phyloP scores from a whole-genome alignment of 2,329 filamentous ascomycete species.

The Fusarium poae region DNA sequence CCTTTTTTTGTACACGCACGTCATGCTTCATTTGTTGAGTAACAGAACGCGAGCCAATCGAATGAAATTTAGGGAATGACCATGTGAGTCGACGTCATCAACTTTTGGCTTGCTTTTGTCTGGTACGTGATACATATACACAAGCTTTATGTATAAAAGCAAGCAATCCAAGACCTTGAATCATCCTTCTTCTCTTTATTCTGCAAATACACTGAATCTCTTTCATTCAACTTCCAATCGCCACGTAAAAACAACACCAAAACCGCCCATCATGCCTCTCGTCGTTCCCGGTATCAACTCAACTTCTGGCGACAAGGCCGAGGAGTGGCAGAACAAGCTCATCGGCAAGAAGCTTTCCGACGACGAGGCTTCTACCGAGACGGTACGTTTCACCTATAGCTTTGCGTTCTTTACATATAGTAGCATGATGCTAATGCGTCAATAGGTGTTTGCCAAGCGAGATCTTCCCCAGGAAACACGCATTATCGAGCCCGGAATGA shows the following conservation, averaged over 20 bases:
- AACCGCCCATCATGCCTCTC: conserved; percentile 69
- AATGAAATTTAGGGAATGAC: conserved; percentile 20
- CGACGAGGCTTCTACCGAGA: conserved; percentile 62
- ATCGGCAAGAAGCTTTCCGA: conserved; percentile 72
- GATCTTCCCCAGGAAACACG: conserved; percentile 70
- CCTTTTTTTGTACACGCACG: conserved; percentile 19
- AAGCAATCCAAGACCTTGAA: background rate
- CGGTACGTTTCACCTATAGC: conserved; percentile 56
- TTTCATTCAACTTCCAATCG: background rate
- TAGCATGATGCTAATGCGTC: background rate
- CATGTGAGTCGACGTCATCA: conserved; percentile 50
- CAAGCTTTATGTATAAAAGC: conserved; percentile 34
- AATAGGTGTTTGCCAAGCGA: conserved; percentile 70
- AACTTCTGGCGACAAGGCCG: conserved; percentile 60
- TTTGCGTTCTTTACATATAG: background rate
- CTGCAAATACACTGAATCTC: background rate
- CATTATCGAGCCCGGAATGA: conserved; percentile 67
- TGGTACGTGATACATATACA: conserved; percentile 11
- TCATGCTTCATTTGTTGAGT: conserved; percentile 33
- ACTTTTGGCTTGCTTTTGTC: conserved; percentile 23
- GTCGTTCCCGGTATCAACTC: conserved; percentile 70
- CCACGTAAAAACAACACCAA: background rate
- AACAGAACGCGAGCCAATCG: conserved; percentile 39
- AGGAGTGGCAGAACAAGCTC: conserved; percentile 72
- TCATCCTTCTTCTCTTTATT: background rate